Base-by-base conservation (phyloP, 305 asterid genomes). In the Stenogyne calaminthoides region DNA sequence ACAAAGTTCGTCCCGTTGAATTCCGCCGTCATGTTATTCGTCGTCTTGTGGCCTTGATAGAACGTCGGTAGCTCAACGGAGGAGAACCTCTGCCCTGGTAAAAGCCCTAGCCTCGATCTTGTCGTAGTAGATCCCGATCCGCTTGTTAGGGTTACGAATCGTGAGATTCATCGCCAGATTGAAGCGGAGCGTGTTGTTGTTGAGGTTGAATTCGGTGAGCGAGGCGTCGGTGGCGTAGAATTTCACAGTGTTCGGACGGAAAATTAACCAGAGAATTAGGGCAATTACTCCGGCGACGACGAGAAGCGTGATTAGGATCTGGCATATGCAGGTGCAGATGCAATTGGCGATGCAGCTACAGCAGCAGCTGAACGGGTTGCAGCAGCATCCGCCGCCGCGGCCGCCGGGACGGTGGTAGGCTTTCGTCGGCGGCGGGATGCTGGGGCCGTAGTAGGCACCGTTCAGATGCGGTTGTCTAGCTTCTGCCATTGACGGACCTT, bases 401-500 rank as follows among this genome's bases (percentile, higher is more conserved):
- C 87, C 79, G 22, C 96, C 80, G 7, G 86, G 86, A 82, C 91
- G 87, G 87, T 87, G 83, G 76, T 80, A 85, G 22, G 80, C 9
- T 29, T 80, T 85, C 6, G 84, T 4, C 61, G 89, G 88, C 70
- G 93, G 89, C 0, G 95, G 95, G 40, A 90, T 75, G 37, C 90
- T 79, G 1, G 97, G 97, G 59, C 98, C 97, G 82, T 90, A 92
- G 78, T 87, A 92, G 61, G 95, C 94, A 55, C 97, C 98, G 83
- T 90, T 90, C 65, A 92, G 78, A 29, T 83, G 85, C 34, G 89
- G 78, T 75, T 82, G 76, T 8, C 34, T 39, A 0, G 82, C 22
- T 32, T 78, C 84, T 16, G 80, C 84, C 84, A 82, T 82, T 47
- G 74, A 1, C 3, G 55, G 67, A 10, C 18, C 34, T 29, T 29